Evolutionary conservation across 306 rosid genomes (phyloP), one percentile per base, ranked within the genome.

Genomic region (Vigna radiata): DNA sequence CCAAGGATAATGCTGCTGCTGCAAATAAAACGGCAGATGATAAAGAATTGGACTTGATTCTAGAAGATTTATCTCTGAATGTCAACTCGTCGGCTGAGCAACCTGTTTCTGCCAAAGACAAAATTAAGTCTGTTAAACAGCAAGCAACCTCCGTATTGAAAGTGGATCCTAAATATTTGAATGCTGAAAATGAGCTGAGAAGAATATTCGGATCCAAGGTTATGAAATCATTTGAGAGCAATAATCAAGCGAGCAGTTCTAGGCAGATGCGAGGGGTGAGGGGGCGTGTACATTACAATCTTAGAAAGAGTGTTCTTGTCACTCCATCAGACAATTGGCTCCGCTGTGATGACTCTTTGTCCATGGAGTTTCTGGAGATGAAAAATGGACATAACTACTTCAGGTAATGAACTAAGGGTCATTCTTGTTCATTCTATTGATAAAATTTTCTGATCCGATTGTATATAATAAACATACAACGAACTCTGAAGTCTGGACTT

Each of bases 121-220:
- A 36, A 58, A 81, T 16, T 70, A 80, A 39, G 36, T 75, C 76
- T 69, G 82, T 61, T 50, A 91, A 87, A 83, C 86, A 69, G 70
- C 49, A 80, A 12, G 66, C 77, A 8, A 37, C 76, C 72, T 85
- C 86, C 12, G 18, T 85, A 8, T 68, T 92, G 53, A 90, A 83
- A 80, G 94, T 91, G 79, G 97, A 96, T 86, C 91, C 97, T 46
- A 96, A 92, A 80, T 88, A 70, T 77, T 86, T 95, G 78, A 92
- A 93, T 88, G 99, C 97, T 0, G 97, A 91, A 70, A 89, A 92
- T 79, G 99, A 92, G 81, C 87, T 96, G 55, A 88, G 84, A 63
- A 88, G 99, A 83, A 92, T 92, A 80, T 92, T 96, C 89, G 98
- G 99, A 75, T 87, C 98, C 5, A 96, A 96, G 87, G 98, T 96